Conservation (phyloP, 2,329 filamentous ascomycete species). For the Fusarium buharicum region DNA sequence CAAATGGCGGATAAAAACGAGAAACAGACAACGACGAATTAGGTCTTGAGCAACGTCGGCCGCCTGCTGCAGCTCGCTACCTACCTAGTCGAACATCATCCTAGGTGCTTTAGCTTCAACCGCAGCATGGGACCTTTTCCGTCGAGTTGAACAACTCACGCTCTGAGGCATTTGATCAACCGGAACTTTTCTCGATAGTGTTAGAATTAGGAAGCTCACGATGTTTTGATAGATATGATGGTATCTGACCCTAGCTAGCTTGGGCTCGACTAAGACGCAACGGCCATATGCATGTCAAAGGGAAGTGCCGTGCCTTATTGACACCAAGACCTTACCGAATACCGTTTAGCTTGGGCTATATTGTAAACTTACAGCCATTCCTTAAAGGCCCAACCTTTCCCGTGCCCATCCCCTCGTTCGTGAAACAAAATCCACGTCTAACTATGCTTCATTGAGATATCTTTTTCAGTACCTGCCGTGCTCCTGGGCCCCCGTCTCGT, state of each 20-base stretch:
- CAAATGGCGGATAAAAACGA: slow-evolving; percentile 26
- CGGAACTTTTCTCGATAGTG: slow-evolving; percentile 3
- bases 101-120: slow-evolving; percentile 32
- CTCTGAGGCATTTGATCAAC: slow-evolving; percentile 11
- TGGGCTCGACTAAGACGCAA: slow-evolving; percentile 22
- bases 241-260: slow-evolving; percentile 14
- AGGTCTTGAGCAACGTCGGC: slow-evolving; percentile 31
- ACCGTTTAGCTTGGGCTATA: slow-evolving; percentile 11
- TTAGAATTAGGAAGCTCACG: slow-evolving; percentile 3
- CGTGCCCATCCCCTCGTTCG: slow-evolving; percentile 2
- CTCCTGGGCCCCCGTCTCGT: slow-evolving; percentile 13
- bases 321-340: slow-evolving; percentile 24
- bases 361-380: slow-evolving; percentile 17
- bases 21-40: slow-evolving; percentile 24
- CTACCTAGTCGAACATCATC: slow-evolving; percentile 20
- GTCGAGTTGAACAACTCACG: slow-evolving; percentile 11
- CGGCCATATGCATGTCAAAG: slow-evolving; percentile 30
- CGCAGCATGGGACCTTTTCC: slow-evolving; percentile 34
- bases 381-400: slow-evolving; percentile 40
- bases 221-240: slow-evolving; percentile 8
- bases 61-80: slow-evolving; percentile 35
- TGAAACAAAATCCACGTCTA: slow-evolving; percentile 29
- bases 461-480: slow-evolving; percentile 14
- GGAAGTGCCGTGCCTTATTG: slow-evolving; percentile 27
- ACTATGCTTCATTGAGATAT: slow-evolving; percentile 23